A percentile compares a stretch with the other conserved stretches of the same genome.
Conservation (phyloP, 768 basidiomycete species). For the Mrakia gelida region DNA sequence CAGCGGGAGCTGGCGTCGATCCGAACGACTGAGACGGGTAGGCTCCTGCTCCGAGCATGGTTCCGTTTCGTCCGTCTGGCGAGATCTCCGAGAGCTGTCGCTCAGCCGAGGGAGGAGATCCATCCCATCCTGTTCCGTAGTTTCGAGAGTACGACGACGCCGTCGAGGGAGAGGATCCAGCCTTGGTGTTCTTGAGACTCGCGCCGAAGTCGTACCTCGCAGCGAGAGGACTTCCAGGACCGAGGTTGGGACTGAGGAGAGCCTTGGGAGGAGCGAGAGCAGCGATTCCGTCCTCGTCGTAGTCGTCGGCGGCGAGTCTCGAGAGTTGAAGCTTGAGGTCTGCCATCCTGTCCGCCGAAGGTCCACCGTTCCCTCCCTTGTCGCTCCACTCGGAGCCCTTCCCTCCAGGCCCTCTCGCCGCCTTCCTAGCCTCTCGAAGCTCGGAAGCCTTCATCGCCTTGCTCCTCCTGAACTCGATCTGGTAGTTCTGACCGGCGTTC, state of each 20-base stretch:
- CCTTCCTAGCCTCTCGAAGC: slow-evolving; percentile 17
- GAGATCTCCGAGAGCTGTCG: background rate
- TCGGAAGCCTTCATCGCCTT: slow-evolving; percentile 14
- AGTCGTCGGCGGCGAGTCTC: slow-evolving; percentile 21
- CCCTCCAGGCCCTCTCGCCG: background rate
- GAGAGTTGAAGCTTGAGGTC: slow-evolving; percentile 30
- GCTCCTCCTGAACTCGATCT: slow-evolving; percentile 60
- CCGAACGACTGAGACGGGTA: slow-evolving; percentile 1
- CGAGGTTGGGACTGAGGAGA: background rate
- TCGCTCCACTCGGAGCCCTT: slow-evolving; percentile 26
- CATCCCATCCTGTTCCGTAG: slow-evolving; percentile 27
- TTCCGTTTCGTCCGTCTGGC: background rate
- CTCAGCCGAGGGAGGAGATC: slow-evolving; percentile 6
- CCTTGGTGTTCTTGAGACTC: slow-evolving; percentile 18
- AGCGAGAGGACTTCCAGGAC: slow-evolving; percentile 9
- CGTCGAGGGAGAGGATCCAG: background rate
- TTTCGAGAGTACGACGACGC: background rate
- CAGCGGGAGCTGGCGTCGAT: slow-evolving; percentile 13
- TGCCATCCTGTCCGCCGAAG: slow-evolving; percentile 28
- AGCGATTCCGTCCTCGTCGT: slow-evolving; percentile 9
- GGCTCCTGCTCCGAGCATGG: background rate
- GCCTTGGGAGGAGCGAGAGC: slow-evolving; percentile 16
- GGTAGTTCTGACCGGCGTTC: slow-evolving; percentile 73
- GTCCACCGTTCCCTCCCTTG: slow-evolving; percentile 25
- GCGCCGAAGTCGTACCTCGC: slow-evolving; percentile 30